These are phyloP conservation scores for Nakaseomyces delphensis DNA, from an alignment of 1,139 yeast genomes.

Conservation along the genomic window DNA sequence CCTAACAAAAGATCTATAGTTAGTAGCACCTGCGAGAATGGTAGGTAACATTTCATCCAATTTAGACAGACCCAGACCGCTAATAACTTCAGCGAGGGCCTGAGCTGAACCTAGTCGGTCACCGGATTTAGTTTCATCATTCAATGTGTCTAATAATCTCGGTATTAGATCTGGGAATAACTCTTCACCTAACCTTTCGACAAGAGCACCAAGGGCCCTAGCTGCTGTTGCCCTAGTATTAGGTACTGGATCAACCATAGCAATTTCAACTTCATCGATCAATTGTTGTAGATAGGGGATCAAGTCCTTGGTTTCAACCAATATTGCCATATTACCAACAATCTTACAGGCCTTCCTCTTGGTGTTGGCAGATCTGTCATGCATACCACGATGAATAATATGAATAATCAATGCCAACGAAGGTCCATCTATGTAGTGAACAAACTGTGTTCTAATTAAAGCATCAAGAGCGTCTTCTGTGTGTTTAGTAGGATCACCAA, in stretches of 20 bases:
- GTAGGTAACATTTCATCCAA: conserved; percentile 82
- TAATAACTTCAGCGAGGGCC: conserved; percentile 86
- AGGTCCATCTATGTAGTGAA: conserved; percentile 96
- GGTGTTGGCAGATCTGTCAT: conserved; percentile 82
- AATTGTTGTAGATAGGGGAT: conserved; percentile 72
- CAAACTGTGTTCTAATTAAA: conserved; percentile 82
- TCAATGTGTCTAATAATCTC: conserved; percentile 63
- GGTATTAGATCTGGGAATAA: conserved; percentile 90
- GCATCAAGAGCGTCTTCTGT: conserved; percentile 86
- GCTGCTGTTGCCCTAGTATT: conserved; percentile 96
- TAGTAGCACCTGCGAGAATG: conserved; percentile 64
- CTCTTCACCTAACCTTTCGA: conserved; percentile 93
- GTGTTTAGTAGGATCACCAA: conserved; percentile 87
- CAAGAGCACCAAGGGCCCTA: conserved; percentile 91
- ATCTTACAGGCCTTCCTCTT: conserved; percentile 95
- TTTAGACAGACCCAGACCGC: conserved; percentile 81
- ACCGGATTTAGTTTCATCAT: conserved; percentile 76
- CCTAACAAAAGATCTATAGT: conserved; percentile 61
- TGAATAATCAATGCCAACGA: conserved; percentile 91
- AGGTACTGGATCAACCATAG: conserved; percentile 99
- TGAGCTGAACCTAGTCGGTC: conserved; percentile 97
- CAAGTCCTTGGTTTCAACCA: conserved; percentile 82
- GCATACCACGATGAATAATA: conserved; percentile 92
- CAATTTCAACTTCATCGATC: conserved; percentile 74
- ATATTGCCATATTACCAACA: conserved; percentile 96